These are phyloP conservation scores for Dictyostelium citrinum DNA, from an alignment of 78 protist species.

Conservation along the genomic window DNA sequence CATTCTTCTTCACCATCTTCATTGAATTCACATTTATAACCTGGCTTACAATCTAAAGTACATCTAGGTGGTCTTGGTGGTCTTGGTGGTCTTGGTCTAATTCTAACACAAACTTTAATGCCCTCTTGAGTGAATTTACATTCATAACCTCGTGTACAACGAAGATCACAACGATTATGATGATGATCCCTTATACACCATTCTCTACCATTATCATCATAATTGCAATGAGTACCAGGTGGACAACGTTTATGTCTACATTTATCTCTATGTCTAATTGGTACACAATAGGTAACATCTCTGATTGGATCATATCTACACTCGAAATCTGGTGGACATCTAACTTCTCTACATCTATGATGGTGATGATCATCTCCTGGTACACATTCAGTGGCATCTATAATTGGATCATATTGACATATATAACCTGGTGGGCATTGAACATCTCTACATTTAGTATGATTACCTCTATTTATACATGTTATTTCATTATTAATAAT, in stretches of 20 bases:
- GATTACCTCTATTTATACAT: too few relatives aligned
- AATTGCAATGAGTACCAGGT: background rate
- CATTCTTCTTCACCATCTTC: background rate
- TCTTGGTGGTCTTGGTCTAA: too few relatives aligned
- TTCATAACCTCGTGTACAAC: background rate
- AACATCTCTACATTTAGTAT: background rate
- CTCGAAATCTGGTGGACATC: too few relatives aligned
- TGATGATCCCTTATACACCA: background rate
- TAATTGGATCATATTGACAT: background rate
- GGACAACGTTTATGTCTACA: background rate
- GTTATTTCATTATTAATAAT: too few relatives aligned
- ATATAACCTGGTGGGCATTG: background rate
- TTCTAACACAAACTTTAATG: background rate
- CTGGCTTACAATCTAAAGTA: background rate
- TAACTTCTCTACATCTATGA: too few relatives aligned
- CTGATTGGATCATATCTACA: too few relatives aligned
- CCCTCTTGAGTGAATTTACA: background rate
- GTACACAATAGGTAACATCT: background rate
- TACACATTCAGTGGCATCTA: too few relatives aligned
- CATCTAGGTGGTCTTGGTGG: background rate
- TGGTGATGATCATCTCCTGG: too few relatives aligned
- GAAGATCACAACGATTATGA: background rate
- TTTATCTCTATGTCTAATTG: background rate
- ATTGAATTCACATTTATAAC: background rate
- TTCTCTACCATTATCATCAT: background rate